Percentiles rank a stretch among this genome's conserved stretches.
These are phyloP conservation scores for Blastocladiella emersonii DNA, from an alignment of 371 early-diverging fungal genomes.

Conservation along the genomic window DNA sequence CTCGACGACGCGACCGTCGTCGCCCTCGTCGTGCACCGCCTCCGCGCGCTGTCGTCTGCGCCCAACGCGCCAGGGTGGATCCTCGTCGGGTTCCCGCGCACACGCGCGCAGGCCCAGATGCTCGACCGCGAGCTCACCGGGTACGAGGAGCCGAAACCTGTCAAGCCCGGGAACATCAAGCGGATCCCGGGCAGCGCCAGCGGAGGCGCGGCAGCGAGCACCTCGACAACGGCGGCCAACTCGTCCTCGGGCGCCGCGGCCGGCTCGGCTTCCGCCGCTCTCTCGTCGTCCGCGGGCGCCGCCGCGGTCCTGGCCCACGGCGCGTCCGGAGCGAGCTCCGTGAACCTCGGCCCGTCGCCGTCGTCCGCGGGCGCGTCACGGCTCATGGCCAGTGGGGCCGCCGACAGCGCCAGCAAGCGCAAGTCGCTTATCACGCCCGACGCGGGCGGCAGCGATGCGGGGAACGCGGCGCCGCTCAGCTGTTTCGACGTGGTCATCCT, in stretches of 20 bases:
- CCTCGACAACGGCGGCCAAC: background rate
- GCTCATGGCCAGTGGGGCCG: too few species aligned
- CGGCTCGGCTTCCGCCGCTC: too few species aligned
- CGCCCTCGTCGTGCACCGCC: constrained; percentile 22
- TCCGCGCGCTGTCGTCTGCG: constrained; percentile 8
- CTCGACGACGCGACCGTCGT: constrained; percentile 28
- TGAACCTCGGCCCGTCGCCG: too few species aligned
- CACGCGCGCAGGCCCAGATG: constrained; percentile 27
- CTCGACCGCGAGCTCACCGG: constrained; percentile 37
- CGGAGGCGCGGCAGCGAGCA: too few species aligned
- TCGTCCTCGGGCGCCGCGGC: too few species aligned
- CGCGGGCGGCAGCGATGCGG: constrained; percentile 10
- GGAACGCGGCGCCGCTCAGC: constrained; percentile 11
- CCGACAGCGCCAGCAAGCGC: too few species aligned
- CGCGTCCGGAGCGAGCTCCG: background rate
- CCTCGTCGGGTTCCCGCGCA: constrained; percentile 32
- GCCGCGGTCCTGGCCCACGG: too few species aligned
- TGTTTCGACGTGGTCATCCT: constrained; percentile 31
- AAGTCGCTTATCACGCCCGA: constrained; percentile 23
- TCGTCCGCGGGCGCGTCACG: too few species aligned
- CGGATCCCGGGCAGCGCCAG: too few species aligned
- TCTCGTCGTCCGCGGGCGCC: too few species aligned
- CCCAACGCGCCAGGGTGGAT: constrained; percentile 22
- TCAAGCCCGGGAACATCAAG: constrained; percentile 34
- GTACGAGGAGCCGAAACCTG: constrained; percentile 39